Conservation (phyloP, 2,329 filamentous ascomycete species). For the Ascochyta clinopodiicola region DNA sequence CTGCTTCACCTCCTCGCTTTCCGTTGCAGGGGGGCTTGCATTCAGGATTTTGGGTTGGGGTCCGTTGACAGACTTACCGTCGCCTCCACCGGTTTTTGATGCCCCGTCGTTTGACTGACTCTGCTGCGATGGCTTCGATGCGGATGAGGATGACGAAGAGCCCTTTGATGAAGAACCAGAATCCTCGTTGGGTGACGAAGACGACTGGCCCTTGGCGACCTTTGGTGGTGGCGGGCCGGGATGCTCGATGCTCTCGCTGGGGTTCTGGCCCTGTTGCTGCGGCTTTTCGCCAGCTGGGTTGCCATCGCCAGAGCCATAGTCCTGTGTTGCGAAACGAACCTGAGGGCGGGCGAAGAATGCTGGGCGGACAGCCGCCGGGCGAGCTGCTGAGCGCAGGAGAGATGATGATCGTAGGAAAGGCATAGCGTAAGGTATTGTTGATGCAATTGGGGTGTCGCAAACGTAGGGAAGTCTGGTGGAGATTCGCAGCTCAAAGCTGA, state of each 20-base stretch:
- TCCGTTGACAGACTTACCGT: constrained; percentile 40
- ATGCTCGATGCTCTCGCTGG: constrained; percentile 51
- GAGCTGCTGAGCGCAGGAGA: constrained; percentile 38
- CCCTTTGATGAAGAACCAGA: constrained; percentile 16
- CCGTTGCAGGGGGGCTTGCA: constrained; percentile 41
- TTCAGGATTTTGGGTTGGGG: constrained; percentile 54
- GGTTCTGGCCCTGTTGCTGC: constrained; percentile 50
- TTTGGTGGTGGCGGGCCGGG: constrained; percentile 54
- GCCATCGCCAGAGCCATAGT: constrained; percentile 53
- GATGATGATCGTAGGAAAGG: constrained; percentile 38
- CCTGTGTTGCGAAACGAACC: constrained; percentile 46
- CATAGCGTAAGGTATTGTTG: constrained; percentile 28
- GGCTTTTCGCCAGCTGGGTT: constrained; percentile 54
- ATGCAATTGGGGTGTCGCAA: background rate
- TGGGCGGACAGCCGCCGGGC: constrained; percentile 29
- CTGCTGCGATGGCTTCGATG: constrained; percentile 12
- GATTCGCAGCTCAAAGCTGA: background rate
- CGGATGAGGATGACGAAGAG: constrained; percentile 15
- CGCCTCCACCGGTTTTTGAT: constrained; percentile 18
- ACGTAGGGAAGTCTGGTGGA: background rate
- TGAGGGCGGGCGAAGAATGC: constrained; percentile 38
- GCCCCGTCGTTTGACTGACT: constrained; percentile 17
- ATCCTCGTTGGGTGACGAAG: constrained; percentile 39
- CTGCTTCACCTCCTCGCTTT: constrained; percentile 50
- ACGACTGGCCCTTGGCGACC: constrained; percentile 45